Evolutionary conservation across 2,329 filamentous ascomycete genomes (phyloP).

Genomic region (Microsporum audouinii): DNA sequence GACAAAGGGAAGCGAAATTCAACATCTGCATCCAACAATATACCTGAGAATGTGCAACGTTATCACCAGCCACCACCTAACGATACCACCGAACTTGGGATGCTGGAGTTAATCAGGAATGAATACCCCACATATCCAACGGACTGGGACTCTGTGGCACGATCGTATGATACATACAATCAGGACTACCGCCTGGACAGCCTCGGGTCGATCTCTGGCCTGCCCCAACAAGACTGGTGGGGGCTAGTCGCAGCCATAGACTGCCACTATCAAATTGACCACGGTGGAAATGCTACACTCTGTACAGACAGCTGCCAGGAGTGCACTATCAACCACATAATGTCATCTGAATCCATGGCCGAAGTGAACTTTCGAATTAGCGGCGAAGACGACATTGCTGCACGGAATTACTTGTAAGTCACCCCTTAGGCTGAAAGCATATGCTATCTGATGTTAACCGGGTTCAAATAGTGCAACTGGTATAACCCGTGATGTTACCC

Average conservation of each 20-base stretch:
- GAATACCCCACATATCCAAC: constrained; percentile 27
- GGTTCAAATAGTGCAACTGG: constrained; percentile 27
- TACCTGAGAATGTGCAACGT: constrained; percentile 18
- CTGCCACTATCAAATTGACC: constrained; percentile 33
- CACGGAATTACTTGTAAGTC: constrained; percentile 33
- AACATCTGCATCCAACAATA: constrained; percentile 13
- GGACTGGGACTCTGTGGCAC: constrained; percentile 29
- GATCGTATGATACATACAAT: constrained; percentile 31
- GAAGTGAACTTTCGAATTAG: constrained; percentile 30
- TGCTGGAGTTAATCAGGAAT: constrained; percentile 24
- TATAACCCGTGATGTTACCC: constrained; percentile 32
- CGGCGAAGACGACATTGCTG: constrained; percentile 20
- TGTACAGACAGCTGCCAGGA: constrained; percentile 27
- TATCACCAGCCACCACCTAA: constrained; percentile 19
- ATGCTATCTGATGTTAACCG: constrained; percentile 10
- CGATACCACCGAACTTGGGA: constrained; percentile 21
- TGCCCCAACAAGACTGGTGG: constrained; percentile 33
- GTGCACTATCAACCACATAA: constrained; percentile 26
- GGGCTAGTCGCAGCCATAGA: constrained; percentile 35
- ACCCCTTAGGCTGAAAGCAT: not conserved
- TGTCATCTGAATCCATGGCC: constrained; percentile 24
- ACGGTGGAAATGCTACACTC: constrained; percentile 24
- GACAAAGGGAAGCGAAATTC: constrained; percentile 28
- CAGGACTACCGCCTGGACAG: constrained; percentile 32
- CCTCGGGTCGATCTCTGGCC: constrained; percentile 31